Evolutionary conservation across 2,329 filamentous ascomycete species (phyloP), one percentile per base, ranked within the genome.

Genomic region (Arthroderma sp.): DNA sequence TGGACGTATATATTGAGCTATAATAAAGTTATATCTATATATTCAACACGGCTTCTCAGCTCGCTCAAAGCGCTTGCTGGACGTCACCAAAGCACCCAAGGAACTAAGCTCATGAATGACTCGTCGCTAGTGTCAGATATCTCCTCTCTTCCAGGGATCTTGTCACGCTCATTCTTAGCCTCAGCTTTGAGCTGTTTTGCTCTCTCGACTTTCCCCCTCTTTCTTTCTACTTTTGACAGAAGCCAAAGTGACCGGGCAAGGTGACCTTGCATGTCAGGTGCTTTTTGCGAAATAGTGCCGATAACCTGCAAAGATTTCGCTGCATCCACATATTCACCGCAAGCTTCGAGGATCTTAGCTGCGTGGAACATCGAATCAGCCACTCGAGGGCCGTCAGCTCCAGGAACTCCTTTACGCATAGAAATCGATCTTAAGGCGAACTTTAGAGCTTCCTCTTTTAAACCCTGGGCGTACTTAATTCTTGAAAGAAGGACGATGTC

Each of bases 401-500:
- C 43, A 33, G 49, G 39, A 31, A 47, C 43, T 29, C 44, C 47
- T 42, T 40, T 50, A 8, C 49, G 49, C 11, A 50, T 50, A 8
- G 37, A 41, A 43, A 50, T 47, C 11, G 47, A 38, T 34, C 44
- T 39, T 8, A 44, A 49, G 9, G 47, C 47, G 27, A 50, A 40
- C 29, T 49, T 28, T 33, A 45, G 42, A 6, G 49, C 49, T 11
- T 40, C 37, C 38, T 50, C 42, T 28, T 43, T 45, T 10, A 42
- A 29, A n/a, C 42, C 38, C 33, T 36, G 41, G 3, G 34, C 43
- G 29, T 50, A 44, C 9, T 49, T 38, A 7, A 51, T 51, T 38
- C 45, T 40, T 7, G 45, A 41, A 22, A 50, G 36, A 36, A 51
- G 49, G 9, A 50, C 42, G 34, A 51, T 48, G 40, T 49, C 48